Evolutionary conservation across 108 stramenopile species (phyloP).

Genomic region (Ochromonas danica): DNA sequence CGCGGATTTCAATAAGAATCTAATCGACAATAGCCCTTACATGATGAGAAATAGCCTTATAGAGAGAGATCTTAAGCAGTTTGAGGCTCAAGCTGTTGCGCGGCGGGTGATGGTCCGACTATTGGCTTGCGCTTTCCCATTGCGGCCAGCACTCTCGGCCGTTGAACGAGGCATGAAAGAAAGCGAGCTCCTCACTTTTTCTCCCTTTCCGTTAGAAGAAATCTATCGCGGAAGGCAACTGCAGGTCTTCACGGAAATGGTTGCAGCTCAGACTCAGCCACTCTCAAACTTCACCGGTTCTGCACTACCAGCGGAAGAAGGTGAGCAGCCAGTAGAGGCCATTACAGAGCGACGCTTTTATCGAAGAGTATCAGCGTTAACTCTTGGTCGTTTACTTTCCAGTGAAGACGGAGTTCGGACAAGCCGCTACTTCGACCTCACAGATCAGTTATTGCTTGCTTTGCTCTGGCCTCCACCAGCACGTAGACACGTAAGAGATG

Average conservation of each 20-base stretch:
- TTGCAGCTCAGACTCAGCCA: not conserved
- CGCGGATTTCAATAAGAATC: too few species aligned
- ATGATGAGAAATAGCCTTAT: too few species aligned
- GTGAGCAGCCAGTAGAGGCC: not conserved
- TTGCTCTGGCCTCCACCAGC: constrained; percentile 29
- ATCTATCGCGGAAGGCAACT: constrained; percentile 1
- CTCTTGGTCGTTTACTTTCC: not conserved
- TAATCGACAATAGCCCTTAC: too few species aligned
- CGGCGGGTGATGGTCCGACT: not conserved
- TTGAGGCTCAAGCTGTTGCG: too few species aligned
- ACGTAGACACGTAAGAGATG: not conserved
- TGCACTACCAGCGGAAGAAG: not conserved
- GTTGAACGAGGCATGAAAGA: constrained; percentile 25
- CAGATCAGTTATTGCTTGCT: constrained; percentile 5
- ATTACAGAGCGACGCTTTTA: constrained; percentile 1
- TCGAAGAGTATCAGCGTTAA: not conserved
- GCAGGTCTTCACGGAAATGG: constrained; percentile 13
- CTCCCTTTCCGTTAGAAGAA: not conserved
- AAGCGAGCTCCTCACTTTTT: constrained; percentile 22
- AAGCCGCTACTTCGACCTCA: not conserved
- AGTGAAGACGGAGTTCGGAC: not conserved
- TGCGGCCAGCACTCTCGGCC: not conserved
- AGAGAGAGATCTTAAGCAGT: too few species aligned
- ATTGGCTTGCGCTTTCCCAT: not conserved
- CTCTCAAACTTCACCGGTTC: constrained; percentile 28